Evolutionary conservation across 1,284 basidiomycete species (phyloP).

Genomic region (Sutorius eximius): DNA sequence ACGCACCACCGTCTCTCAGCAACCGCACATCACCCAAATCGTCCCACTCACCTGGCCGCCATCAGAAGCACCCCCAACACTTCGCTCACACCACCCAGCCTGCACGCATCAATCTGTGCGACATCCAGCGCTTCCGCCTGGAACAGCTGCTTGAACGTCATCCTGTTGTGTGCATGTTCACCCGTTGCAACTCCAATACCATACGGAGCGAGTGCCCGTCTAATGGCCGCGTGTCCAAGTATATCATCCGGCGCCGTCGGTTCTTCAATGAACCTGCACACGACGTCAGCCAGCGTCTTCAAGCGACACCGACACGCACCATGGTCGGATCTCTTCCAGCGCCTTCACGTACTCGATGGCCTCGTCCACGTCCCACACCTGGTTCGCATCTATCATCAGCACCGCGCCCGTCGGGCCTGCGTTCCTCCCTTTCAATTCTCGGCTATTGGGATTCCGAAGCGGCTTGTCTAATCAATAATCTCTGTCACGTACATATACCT

Average conservation of each 20-base stretch:
- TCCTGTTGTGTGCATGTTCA: conserved; percentile 92
- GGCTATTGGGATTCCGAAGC: conserved; percentile 61
- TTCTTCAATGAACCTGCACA: conserved; percentile 86
- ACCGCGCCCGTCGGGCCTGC: conserved; percentile 90
- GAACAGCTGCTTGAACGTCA: conserved; percentile 92
- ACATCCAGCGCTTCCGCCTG: conserved; percentile 87
- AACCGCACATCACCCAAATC: neutral
- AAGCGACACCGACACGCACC: conserved; percentile 47
- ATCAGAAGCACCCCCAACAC: conserved; percentile 87
- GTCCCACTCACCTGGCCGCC: conserved; percentile 73
- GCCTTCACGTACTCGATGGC: conserved; percentile 84
- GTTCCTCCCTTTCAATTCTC: conserved; percentile 77
- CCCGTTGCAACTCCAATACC: conserved; percentile 93
- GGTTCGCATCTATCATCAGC: conserved; percentile 95
- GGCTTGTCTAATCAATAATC: conserved; percentile 38
- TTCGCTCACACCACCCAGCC: conserved; percentile 89
- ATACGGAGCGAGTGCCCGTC: conserved; percentile 73
- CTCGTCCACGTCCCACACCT: conserved; percentile 90
- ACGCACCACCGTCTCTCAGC: neutral
- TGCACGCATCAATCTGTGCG: conserved; percentile 91
- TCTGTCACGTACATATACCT: conserved; percentile 85
- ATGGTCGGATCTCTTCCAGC: conserved; percentile 80
- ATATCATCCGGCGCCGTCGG: conserved; percentile 92
- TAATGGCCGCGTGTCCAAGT: conserved; percentile 79
- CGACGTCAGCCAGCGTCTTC: conserved; percentile 8